Conservation (phyloP, 768 basidiomycete species). For the Nidularia sp. region DNA sequence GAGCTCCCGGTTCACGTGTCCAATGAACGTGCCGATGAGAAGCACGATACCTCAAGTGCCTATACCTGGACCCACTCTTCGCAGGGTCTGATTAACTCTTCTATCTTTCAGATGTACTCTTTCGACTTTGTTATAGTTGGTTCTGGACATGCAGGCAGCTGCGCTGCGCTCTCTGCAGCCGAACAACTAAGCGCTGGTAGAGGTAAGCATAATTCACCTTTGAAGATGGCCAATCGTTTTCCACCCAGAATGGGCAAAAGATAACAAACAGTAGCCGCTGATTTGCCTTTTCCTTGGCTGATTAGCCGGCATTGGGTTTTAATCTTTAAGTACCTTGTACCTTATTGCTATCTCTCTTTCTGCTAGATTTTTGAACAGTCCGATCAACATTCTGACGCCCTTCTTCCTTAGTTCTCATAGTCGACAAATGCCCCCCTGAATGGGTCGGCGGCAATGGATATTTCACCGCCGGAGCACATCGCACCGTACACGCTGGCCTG, state of each 20-base stretch:
- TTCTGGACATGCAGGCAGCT: slow-evolving; percentile 65
- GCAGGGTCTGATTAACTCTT: not conserved
- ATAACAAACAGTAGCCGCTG: too few species aligned
- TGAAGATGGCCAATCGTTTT: too few species aligned
- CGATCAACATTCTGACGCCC: not conserved
- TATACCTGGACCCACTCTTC: not conserved
- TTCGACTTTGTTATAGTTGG: slow-evolving; percentile 63
- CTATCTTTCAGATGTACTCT: not conserved
- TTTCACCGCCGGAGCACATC: slow-evolving; percentile 68
- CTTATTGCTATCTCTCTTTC: too few species aligned
- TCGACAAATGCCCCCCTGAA: slow-evolving; percentile 60
- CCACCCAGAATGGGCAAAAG: too few species aligned
- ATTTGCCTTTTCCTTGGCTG: too few species aligned
- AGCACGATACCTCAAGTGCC: not conserved
- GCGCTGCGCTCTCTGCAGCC: slow-evolving; percentile 56
- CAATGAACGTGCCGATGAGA: too few species aligned
- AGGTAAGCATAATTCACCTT: too few species aligned
- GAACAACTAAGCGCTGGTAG: slow-evolving; percentile 18
- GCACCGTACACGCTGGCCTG: slow-evolving; percentile 61
- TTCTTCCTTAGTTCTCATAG: slow-evolving; percentile 40
- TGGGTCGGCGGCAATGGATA: slow-evolving; percentile 73
- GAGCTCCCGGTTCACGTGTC: too few species aligned
- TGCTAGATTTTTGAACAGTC: too few species aligned
- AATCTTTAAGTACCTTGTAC: too few species aligned
- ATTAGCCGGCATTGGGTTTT: too few species aligned